Evolutionary conservation across 768 basidiomycete species (phyloP).

Genomic region (Termitomyces sp.): DNA sequence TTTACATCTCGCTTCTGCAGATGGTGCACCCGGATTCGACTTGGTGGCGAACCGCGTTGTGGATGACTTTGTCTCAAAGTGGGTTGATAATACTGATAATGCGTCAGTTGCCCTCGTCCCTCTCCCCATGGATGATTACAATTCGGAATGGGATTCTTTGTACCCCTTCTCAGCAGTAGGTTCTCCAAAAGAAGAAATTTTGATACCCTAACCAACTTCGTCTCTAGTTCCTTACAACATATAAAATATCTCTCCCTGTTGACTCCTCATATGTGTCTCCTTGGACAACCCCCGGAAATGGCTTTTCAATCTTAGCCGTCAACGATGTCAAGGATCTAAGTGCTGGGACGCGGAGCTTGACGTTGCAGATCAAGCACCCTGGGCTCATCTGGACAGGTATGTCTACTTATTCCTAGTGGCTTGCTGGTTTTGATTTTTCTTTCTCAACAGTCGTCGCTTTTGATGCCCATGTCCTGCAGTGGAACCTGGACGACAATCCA

Average conservation of each 20-base stretch:
- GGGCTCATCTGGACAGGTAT: conserved; percentile 83
- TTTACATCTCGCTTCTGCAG: conserved; percentile 77
- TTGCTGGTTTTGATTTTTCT: not conserved
- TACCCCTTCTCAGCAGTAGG: conserved; percentile 73
- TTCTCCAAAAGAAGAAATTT: not conserved
- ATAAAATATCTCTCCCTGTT: conserved; percentile 64
- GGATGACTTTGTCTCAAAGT: conserved; percentile 45
- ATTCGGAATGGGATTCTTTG: conserved; percentile 83
- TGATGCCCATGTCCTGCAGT: conserved; percentile 81
- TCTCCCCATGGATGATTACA: conserved; percentile 67
- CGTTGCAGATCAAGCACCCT: conserved; percentile 67
- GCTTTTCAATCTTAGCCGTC: conserved; percentile 51
- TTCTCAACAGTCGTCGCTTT: conserved; percentile 67
- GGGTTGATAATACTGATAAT: conserved; percentile 21
- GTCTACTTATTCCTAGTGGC: not conserved
- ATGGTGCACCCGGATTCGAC: conserved; percentile 74
- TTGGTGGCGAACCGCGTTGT: conserved; percentile 58
- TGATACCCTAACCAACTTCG: not conserved
- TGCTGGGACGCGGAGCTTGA: conserved; percentile 64
- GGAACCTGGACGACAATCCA: conserved; percentile 79
- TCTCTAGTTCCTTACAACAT: conserved; percentile 73
- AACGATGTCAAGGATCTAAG: conserved; percentile 48
- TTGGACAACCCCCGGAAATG: conserved; percentile 30
- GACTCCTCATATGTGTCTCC: conserved; percentile 44
- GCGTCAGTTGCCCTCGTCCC: conserved; percentile 23